Evolutionary conservation across 1,284 basidiomycete genomes (phyloP), one percentile per base, ranked within the genome.

Genomic region (Fomitopsis schrenkii): DNA sequence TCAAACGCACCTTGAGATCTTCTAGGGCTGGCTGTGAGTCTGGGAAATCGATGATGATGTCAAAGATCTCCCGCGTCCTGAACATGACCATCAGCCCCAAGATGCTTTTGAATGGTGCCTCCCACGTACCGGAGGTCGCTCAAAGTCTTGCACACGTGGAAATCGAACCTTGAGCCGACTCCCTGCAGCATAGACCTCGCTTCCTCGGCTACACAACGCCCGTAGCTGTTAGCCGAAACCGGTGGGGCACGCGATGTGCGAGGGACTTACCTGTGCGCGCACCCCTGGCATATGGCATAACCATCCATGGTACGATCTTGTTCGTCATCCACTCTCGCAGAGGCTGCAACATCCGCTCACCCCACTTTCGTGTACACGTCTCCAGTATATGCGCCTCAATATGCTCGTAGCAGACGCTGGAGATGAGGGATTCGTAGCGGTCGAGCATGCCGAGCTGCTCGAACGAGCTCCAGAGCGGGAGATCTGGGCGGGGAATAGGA

Each of bases 1-100:
- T 15, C 19, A 57, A 40, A 44, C 26, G 36, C 64, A 92, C 90
- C 75, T 87, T 90, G 35, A 99, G 80, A 73, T 99, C 97, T 61
- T 91, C 82, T n/a, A 99, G 77, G 0, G 95, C 95, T 1, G 89
- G 85, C 63, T 80, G 80, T 0, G 96, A 97, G 61, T 95, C 91
- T 0, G 97, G 96, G 67, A 88, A 97, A 68, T 95, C 92, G 54
- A 97, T 88, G 61, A 99, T 96, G 61, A 99, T 97, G 66, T 97
- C 94, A 70, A 97, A 98, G 19, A 99, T 88, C 75, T 98, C 94
- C 56, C 80, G 81, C 0, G 90, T 94, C 46, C 94, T 95, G 30
- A 1, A 48, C 35, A 5, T 17, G 17, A 3, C 7, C 15, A 36
- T 59, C 36, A 17, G 26, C 35, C 28, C 44, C 35, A 26, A 30